A percentile compares a stretch with the other conserved stretches of the same genome.
These are phyloP conservation scores for Aspergillus niger DNA, from an alignment of 2,329 filamentous ascomycete species.

Conservation along the genomic window DNA sequence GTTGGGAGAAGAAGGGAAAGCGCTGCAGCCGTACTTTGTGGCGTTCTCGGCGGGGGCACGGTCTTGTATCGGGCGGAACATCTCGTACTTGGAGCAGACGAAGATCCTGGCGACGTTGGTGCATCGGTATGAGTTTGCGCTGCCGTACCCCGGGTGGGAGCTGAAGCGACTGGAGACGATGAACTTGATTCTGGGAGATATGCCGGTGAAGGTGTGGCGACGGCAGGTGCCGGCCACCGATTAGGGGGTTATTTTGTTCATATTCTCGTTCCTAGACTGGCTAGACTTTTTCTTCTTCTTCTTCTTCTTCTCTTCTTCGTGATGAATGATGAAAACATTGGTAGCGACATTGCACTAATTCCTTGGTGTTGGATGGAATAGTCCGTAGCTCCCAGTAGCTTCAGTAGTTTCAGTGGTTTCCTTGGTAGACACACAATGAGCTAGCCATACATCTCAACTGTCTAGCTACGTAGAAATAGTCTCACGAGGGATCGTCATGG, in stretches of 20 bases:
- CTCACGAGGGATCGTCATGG: no score
- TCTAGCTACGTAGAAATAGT: no score
- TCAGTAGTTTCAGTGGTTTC: no score
- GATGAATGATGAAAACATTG: background rate
- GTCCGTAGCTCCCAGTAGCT: no score
- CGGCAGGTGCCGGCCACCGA: conserved; percentile 13
- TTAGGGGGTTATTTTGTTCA: conserved; percentile 1
- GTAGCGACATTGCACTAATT: no score
- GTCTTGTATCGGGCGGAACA: conserved; percentile 47
- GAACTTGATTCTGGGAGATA: conserved; percentile 35
- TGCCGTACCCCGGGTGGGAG: conserved; percentile 30
- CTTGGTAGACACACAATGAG: no score
- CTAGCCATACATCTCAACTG: no score
- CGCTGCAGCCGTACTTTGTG: conserved; percentile 43
- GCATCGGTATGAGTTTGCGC: conserved; percentile 34
- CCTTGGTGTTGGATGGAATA: no score
- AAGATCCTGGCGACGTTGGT: conserved; percentile 50
- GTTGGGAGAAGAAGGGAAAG: conserved; percentile 45
- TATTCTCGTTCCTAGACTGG: background rate
- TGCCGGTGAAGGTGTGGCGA: conserved; percentile 37
- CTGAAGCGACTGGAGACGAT: conserved; percentile 31
- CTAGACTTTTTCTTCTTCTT: no score
- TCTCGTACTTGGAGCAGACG: conserved; percentile 51
- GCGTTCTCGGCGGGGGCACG: conserved; percentile 45
- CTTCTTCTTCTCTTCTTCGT: background rate